Conservation (phyloP, 2,329 filamentous ascomycete species). For the Cladosporium velox region DNA sequence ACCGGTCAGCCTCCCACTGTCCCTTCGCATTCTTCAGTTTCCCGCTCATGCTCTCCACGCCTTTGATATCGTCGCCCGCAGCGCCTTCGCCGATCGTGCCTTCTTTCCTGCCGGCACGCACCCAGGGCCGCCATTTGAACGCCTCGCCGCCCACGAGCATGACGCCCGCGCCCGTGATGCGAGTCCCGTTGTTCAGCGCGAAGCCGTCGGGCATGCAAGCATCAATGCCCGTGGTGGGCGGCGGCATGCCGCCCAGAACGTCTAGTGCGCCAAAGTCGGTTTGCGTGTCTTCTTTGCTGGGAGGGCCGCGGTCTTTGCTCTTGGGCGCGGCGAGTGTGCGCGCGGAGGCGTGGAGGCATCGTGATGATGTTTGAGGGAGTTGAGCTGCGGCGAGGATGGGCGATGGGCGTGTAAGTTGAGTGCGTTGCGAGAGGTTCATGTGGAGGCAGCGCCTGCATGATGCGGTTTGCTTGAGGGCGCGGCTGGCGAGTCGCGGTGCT, state of each 20-base stretch:
- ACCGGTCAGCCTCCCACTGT: conserved; percentile 73
- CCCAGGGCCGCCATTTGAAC: conserved; percentile 86
- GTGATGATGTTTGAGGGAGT: neutral
- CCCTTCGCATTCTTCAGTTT: conserved; percentile 72
- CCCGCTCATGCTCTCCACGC: conserved; percentile 38
- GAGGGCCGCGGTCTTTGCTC: conserved; percentile 60
- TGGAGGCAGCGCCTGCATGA: conserved; percentile 23
- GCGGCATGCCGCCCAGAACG: conserved; percentile 72
- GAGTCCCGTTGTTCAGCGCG: conserved; percentile 77
- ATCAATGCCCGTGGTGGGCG: conserved; percentile 81
- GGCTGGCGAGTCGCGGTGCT: conserved; percentile 11
- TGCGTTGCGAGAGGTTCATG: conserved; percentile 18
- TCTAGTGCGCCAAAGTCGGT: conserved; percentile 76
- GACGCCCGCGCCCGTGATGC: conserved; percentile 68
- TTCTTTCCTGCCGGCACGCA: conserved; percentile 39
- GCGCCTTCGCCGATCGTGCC: conserved; percentile 42
- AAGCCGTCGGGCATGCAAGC: conserved; percentile 83
- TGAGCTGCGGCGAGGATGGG: neutral
- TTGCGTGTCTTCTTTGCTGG: conserved; percentile 62
- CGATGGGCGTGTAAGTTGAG: conserved; percentile 5
- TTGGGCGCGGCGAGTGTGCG: conserved; percentile 40
- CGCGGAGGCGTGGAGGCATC: conserved; percentile 15
- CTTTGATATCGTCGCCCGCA: conserved; percentile 38
- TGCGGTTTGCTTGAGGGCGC: conserved; percentile 14
- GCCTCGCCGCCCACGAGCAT: conserved; percentile 83